phyloP scores from a whole-genome alignment of 1,284 basidiomycete genomes.

The Naganishia cerealis region DNA sequence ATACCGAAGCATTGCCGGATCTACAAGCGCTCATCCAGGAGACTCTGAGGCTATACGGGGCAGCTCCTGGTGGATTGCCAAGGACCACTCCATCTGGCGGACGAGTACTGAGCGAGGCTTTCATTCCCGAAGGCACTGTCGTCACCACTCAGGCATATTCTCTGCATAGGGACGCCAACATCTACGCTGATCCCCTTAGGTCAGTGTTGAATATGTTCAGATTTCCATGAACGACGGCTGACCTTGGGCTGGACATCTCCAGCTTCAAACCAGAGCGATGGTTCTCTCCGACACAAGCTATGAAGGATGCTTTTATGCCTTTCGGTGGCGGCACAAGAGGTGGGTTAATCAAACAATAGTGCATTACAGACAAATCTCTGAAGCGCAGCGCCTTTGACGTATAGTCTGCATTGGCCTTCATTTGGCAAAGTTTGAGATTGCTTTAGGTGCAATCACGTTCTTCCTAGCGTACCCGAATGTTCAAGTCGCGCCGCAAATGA shows the following conservation, averaged over 20 bases:
- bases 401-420: constrained; percentile 14
- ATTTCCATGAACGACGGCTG: background rate
- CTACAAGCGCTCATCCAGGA: constrained; percentile 14
- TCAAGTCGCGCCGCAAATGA: constrained; percentile 8
- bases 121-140: constrained; percentile 7
- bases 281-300: constrained; percentile 11
- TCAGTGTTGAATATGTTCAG: background rate
- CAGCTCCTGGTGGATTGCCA: constrained; percentile 16
- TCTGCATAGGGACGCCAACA: constrained; percentile 7
- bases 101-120: background rate
- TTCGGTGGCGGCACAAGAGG: constrained; percentile 19
- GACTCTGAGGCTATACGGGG: constrained; percentile 18
- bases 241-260: background rate
- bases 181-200: constrained; percentile 18
- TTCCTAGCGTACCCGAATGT: constrained; percentile 9
- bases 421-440: constrained; percentile 13
- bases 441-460: constrained; percentile 9
- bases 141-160: constrained; percentile 22
- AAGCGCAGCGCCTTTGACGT: too few relatives aligned
- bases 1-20: constrained; percentile 15
- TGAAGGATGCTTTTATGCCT: constrained; percentile 23
- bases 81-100: constrained; percentile 1
- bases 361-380: background rate
- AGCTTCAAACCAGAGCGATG: constrained; percentile 21
- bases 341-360: background rate